Conservation (phyloP, 306 rosid genomes). For the Glycine tomentella region DNA sequence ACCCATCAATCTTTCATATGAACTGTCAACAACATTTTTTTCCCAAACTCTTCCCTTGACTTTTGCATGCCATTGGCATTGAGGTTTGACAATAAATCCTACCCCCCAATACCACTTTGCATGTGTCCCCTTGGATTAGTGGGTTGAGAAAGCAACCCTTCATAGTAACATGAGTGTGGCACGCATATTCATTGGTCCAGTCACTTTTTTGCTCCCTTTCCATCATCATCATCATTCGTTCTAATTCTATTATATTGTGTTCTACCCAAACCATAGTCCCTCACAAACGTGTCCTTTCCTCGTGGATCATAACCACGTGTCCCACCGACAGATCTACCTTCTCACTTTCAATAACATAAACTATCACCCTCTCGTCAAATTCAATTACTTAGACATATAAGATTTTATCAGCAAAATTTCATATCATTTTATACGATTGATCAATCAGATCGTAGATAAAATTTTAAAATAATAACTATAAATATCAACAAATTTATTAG, state of each 20-base stretch:
- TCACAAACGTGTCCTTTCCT: constrained; percentile 56
- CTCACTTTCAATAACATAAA: too few relatives aligned
- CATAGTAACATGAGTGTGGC: constrained; percentile 56
- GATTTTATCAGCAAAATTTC: too few relatives aligned
- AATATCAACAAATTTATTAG: too few relatives aligned
- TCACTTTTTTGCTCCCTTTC: constrained; percentile 57
- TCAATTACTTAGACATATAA: background rate
- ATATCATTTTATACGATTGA: too few relatives aligned
- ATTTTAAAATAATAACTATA: too few relatives aligned
- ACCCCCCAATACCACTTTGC: constrained; percentile 37
- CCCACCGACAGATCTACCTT: constrained; percentile 59
- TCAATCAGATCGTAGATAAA: too few relatives aligned
- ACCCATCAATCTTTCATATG: constrained; percentile 53
- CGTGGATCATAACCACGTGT: constrained; percentile 61
- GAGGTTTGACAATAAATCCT: constrained; percentile 21
- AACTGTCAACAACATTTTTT: constrained; percentile 51
- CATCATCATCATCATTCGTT: constrained; percentile 54
- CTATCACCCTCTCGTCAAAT: background rate
- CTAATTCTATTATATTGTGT: constrained; percentile 21
- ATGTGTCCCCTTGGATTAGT: constrained; percentile 54
- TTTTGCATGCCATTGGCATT: constrained; percentile 45
- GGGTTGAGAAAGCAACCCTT: constrained; percentile 61
- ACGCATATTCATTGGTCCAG: constrained; percentile 64
- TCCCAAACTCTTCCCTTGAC: constrained; percentile 30
- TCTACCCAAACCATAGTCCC: constrained; percentile 48